Conservation (phyloP, 345 rosid species). For the Ceriops zippeliana region DNA sequence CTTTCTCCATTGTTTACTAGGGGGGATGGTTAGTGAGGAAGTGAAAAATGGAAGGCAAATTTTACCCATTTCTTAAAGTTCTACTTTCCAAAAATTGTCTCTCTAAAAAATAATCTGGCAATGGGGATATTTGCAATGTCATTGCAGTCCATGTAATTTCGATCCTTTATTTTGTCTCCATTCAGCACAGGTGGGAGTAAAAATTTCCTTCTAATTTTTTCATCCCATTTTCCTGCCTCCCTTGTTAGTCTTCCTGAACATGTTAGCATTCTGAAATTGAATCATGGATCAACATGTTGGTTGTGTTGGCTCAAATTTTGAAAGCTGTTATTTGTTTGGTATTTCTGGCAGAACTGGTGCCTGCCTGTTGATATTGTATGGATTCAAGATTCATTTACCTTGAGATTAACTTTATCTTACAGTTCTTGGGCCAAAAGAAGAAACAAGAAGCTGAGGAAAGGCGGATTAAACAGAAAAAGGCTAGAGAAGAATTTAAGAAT, state of each 20-base stretch:
- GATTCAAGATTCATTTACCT: slow-evolving; percentile 10
- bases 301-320: slow-evolving; percentile 12
- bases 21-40: no score
- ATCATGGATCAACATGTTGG: not conserved
- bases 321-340: slow-evolving; percentile 9
- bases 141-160: no score
- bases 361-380: slow-evolving; percentile 6
- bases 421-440: slow-evolving; percentile 75
- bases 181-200: no score
- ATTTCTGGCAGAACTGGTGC: slow-evolving; percentile 8
- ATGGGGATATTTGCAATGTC: no score
- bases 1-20: no score
- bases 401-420: slow-evolving; percentile 20
- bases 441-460: slow-evolving; percentile 82
- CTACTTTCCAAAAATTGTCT: no score
- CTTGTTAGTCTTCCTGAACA: not conserved
- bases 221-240: not conserved
- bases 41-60: no score
- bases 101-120: no score
- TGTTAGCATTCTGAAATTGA: slow-evolving; percentile 2
- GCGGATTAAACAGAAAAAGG: slow-evolving; percentile 60
- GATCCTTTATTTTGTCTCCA: no score
- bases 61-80: no score
- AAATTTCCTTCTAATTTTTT: not conserved
- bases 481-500: slow-evolving; percentile 68